Percentiles rank a stretch among this genome's conserved stretches.
phyloP scores from a whole-genome alignment of 768 basidiomycete species.

The Suillus clintonianus region DNA sequence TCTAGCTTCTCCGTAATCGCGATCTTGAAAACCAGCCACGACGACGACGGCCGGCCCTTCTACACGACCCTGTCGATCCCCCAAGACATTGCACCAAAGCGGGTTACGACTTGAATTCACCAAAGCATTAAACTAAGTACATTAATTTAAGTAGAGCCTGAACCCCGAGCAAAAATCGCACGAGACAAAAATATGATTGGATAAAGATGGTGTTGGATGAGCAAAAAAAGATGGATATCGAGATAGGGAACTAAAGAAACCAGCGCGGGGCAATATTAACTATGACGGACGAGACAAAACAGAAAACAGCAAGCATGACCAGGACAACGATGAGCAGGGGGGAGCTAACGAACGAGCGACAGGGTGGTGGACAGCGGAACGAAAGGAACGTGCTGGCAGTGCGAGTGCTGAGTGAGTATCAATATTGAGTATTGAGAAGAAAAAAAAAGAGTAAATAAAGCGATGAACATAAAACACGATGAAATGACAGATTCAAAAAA shows the following conservation, averaged over 20 bases:
- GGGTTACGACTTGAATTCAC: neutral
- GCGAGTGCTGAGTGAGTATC: conserved; percentile 9
- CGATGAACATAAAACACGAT: neutral
- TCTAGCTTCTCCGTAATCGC: neutral
- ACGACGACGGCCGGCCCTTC: neutral
- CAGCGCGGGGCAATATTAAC: neutral
- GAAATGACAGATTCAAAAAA: conserved; percentile 1
- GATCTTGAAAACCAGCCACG: neutral
- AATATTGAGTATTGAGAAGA: conserved; percentile 8
- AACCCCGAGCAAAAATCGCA: conserved; percentile 3
- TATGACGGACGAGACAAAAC: neutral
- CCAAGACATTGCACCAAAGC: neutral
- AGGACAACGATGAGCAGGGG: neutral
- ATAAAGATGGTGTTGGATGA: conserved; percentile 16
- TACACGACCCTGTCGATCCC: neutral
- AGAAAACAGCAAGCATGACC: neutral
- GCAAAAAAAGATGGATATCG: neutral
- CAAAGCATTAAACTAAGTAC: conserved; percentile 29
- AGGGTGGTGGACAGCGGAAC: neutral
- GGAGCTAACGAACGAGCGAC: conserved; percentile 2
- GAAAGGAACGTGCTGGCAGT: conserved; percentile 12
- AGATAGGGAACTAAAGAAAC: neutral
- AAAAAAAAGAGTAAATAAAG: neutral
- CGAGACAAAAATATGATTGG: conserved; percentile 17
- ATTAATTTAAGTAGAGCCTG: conserved; percentile 17